A percentile compares a stretch with the other conserved stretches of the same genome.
Conservation (phyloP, 192 early-diverging fungal genomes). For the Backusella tarrabulga region DNA sequence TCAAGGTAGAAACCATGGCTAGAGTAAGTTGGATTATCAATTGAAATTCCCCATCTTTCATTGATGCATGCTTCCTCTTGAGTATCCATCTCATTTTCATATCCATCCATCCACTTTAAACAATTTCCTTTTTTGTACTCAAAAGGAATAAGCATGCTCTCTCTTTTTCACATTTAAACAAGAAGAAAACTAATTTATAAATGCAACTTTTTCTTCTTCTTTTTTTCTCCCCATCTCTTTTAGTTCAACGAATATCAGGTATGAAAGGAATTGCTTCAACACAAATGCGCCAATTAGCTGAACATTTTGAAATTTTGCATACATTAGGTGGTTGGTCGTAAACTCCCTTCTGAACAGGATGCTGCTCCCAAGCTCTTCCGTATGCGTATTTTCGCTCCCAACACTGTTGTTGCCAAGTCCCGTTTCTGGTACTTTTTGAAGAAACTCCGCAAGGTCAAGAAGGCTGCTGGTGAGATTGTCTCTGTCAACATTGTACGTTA, state of each 20-base stretch:
- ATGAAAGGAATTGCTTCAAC: background rate
- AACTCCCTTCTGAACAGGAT: constrained; percentile 90
- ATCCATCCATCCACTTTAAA: constrained; percentile 8
- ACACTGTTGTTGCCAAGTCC: constrained; percentile 97
- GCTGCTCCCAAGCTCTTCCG: constrained; percentile 93
- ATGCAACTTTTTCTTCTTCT: background rate
- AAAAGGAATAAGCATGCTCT: background rate
- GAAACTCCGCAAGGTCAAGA: constrained; percentile 99
- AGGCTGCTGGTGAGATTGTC: constrained; percentile 98
- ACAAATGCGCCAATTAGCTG: background rate
- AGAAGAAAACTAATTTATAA: background rate
- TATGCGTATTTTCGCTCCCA: constrained; percentile 98
- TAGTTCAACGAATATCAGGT: constrained; percentile 36
- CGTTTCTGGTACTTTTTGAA: constrained; percentile 99
- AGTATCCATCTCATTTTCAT: background rate
- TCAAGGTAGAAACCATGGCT: constrained; percentile 4
- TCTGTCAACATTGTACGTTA: constrained; percentile 81
- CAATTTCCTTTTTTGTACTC: background rate
- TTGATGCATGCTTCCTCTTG: background rate
- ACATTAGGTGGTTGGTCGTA: constrained; percentile 85
- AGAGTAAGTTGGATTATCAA: background rate
- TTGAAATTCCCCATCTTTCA: background rate
- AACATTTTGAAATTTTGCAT: background rate
- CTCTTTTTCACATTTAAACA: background rate
- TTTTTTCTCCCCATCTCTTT: background rate